Conservation (phyloP, 768 basidiomycete genomes). For the Termitomyces bulborhizus region DNA sequence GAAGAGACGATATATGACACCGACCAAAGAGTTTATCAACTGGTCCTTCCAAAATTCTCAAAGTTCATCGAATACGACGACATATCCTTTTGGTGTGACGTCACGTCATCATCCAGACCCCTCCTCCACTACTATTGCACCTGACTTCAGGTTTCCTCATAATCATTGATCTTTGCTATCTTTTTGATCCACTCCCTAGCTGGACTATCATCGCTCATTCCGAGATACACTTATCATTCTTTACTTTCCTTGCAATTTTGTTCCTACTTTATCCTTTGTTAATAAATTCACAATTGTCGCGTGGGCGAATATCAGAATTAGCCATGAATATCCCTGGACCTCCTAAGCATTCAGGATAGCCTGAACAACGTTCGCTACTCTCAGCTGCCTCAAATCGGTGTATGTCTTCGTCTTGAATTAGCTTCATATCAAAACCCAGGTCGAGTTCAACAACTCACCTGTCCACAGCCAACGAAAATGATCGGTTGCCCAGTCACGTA, state of each 20-base stretch:
- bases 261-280: neutral
- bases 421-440: neutral
- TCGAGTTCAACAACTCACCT: constrained; percentile 40
- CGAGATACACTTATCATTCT: too few relatives aligned
- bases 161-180: neutral
- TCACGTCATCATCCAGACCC: neutral
- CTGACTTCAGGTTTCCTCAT: neutral
- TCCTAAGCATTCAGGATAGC: constrained; percentile 77
- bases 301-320: neutral
- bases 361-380: constrained; percentile 89
- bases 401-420: constrained; percentile 62
- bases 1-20: constrained; percentile 36
- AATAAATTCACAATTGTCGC: neutral
- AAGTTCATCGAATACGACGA: neutral
- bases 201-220: too few relatives aligned
- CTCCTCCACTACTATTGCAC: neutral
- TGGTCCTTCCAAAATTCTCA: constrained; percentile 2
- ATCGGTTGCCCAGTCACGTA: constrained; percentile 99
- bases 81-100: constrained; percentile 2
- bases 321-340: neutral
- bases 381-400: constrained; percentile 87
- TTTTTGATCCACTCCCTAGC: neutral
- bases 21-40: constrained; percentile 52
- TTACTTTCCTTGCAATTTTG: neutral
- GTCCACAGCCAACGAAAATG: constrained; percentile 96